A percentile compares a stretch with the other conserved stretches of the same genome.
These are phyloP conservation scores for Graphilbum fragrans DNA, from an alignment of 2,329 filamentous ascomycete species.

Conservation along the genomic window DNA sequence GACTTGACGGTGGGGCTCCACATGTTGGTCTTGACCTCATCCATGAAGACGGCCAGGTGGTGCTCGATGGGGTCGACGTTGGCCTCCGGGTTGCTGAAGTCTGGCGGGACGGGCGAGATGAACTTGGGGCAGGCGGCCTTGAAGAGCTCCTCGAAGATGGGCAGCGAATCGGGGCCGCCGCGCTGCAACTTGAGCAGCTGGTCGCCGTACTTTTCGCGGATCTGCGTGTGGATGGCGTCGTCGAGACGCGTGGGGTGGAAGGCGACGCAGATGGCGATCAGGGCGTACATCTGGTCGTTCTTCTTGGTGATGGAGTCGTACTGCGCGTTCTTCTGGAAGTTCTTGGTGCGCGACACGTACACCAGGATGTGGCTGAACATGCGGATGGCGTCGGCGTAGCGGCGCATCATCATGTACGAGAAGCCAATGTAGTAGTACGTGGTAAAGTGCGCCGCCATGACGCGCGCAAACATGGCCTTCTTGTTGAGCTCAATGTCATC, in stretches of 20 bases:
- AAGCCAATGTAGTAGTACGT: constrained; percentile 99
- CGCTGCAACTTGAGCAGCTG: constrained; percentile 95
- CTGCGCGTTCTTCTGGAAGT: constrained; percentile 98
- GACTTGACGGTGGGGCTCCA: constrained; percentile 96
- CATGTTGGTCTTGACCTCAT: constrained; percentile 99
- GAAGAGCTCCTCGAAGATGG: constrained; percentile 98
- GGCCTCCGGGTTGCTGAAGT: constrained; percentile 92
- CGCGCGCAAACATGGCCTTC: constrained; percentile 98
- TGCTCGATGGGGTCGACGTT: constrained; percentile 97
- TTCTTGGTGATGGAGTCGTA: constrained; percentile 99
- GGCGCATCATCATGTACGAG: constrained; percentile 99
- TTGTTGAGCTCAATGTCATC: constrained; percentile 99
- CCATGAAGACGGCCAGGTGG: constrained; percentile 97
- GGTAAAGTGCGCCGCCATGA: constrained; percentile 99
- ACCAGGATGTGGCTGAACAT: constrained; percentile 99
- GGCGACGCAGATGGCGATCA: constrained; percentile 96
- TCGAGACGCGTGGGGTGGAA: constrained; percentile 96
- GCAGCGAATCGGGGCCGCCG: constrained; percentile 87
- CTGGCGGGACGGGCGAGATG: constrained; percentile 91
- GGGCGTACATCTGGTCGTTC: constrained; percentile 99
- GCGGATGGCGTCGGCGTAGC: constrained; percentile 97
- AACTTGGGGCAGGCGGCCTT: constrained; percentile 97
- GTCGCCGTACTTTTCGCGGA: constrained; percentile 98
- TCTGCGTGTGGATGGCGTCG: constrained; percentile 96
- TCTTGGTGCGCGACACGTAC: constrained; percentile 98